Conservation (phyloP, 2,329 filamentous ascomycete species). For the Botryotinia narcissicola region DNA sequence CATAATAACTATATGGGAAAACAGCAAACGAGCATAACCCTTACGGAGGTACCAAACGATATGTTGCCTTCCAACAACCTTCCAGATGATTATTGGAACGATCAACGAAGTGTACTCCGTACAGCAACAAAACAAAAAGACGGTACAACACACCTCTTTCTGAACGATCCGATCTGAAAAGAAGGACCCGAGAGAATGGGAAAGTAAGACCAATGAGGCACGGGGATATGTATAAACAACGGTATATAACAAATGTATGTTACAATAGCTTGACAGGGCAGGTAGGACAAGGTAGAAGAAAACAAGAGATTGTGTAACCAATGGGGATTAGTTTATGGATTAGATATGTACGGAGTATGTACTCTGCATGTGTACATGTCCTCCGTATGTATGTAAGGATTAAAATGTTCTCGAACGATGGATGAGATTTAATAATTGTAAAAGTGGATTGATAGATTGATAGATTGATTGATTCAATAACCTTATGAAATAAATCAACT, state of each 20-base stretch:
- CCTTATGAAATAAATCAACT: not conserved
- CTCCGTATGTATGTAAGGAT: not conserved
- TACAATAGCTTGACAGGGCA: slow-evolving; percentile 8
- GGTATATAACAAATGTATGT: not conserved
- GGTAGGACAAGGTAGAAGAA: not conserved
- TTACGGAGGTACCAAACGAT: not conserved
- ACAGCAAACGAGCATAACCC: not conserved
- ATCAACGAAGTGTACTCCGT: not conserved
- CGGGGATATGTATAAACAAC: not conserved
- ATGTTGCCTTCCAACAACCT: not conserved
- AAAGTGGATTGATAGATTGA: not conserved
- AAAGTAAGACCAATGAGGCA: not conserved
- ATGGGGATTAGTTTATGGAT: not conserved
- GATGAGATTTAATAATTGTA: not conserved
- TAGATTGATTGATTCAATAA: not conserved
- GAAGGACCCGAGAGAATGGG: not conserved
- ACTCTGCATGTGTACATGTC: not conserved
- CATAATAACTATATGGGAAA: not conserved
- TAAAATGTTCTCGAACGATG: not conserved
- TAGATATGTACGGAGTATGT: not conserved
- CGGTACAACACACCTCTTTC: slow-evolving; percentile 7
- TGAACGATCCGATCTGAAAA: not conserved
- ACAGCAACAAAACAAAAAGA: not conserved
- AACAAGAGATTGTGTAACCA: not conserved
- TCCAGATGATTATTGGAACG: not conserved